Conservation (phyloP, 768 basidiomycete genomes). For the Lactifluus echinatus region DNA sequence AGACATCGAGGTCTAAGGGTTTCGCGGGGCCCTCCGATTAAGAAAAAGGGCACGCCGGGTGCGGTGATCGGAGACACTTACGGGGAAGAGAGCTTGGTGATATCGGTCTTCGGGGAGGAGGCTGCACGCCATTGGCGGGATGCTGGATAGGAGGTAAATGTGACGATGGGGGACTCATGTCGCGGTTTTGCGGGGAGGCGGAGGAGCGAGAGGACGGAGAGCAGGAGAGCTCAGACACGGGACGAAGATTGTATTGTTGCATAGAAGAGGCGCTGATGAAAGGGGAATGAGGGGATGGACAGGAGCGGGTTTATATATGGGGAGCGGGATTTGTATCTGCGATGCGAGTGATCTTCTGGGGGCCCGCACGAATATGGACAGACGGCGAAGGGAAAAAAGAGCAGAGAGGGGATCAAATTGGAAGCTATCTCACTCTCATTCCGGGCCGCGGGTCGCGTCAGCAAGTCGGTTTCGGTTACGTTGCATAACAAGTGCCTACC, state of each 20-base stretch:
- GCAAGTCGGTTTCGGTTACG: conserved; percentile 4
- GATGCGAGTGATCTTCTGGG: conserved; percentile 12
- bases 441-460: conserved; percentile 16
- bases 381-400: conserved; percentile 10
- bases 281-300: neutral
- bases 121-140: conserved; percentile 2
- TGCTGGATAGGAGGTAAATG: conserved; percentile 20
- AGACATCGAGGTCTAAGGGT: conserved; percentile 53
- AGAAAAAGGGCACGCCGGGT: neutral
- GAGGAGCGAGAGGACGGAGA: conserved; percentile 17
- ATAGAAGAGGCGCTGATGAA: conserved; percentile 3
- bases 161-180: conserved; percentile 13
- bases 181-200: conserved; percentile 5
- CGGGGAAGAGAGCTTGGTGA: conserved; percentile 20
- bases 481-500: neutral
- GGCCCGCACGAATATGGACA: conserved; percentile 11
- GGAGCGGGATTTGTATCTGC: conserved; percentile 18
- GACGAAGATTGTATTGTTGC: conserved; percentile 19
- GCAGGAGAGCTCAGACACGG: conserved; percentile 17
- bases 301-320: conserved; percentile 12
- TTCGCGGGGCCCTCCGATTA: neutral
- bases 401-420: conserved; percentile 13
- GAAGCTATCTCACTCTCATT: conserved; percentile 17
- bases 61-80: neutral
- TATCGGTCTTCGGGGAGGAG: conserved; percentile 16